phyloP scores from a whole-genome alignment of 768 basidiomycete species.

The Cytidiella melzeri region DNA sequence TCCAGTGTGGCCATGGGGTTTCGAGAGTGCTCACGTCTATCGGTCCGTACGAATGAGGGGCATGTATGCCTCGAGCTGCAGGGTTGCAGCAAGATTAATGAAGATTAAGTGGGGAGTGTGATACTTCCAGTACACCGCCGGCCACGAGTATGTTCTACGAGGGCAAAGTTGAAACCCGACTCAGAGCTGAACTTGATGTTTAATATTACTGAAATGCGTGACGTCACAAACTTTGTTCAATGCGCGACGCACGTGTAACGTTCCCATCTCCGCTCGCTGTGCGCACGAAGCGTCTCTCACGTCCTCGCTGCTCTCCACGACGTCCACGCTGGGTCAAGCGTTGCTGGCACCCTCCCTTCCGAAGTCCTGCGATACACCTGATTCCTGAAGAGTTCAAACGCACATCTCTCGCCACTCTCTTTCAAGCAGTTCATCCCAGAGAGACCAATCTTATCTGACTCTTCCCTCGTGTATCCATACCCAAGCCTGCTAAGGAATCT shows the following conservation, averaged over 20 bases:
- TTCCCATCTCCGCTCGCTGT: not conserved
- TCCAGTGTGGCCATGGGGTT: too few species aligned
- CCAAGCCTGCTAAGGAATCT: not conserved
- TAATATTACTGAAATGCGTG: not conserved
- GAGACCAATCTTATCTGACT: not conserved
- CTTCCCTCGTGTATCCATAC: not conserved
- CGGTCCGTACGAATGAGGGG: too few species aligned
- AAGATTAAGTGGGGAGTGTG: too few species aligned
- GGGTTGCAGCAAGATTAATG: too few species aligned
- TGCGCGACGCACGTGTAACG: not conserved
- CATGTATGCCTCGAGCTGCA: too few species aligned
- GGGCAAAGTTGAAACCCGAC: too few species aligned
- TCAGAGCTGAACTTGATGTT: too few species aligned
- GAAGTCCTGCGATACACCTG: not conserved
- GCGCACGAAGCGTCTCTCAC: not conserved
- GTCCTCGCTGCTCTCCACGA: not conserved
- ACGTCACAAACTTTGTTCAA: not conserved
- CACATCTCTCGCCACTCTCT: not conserved
- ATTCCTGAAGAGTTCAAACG: not conserved
- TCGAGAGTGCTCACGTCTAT: too few species aligned
- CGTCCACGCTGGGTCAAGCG: not conserved
- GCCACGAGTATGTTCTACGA: too few species aligned
- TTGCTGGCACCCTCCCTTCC: not conserved
- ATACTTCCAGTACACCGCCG: too few species aligned
- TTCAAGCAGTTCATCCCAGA: not conserved